Percentiles rank a stretch among this genome's conserved stretches.
Evolutionary conservation across 371 early-diverging fungal species (phyloP).

Genomic region (Sporodiniella umbellata): DNA sequence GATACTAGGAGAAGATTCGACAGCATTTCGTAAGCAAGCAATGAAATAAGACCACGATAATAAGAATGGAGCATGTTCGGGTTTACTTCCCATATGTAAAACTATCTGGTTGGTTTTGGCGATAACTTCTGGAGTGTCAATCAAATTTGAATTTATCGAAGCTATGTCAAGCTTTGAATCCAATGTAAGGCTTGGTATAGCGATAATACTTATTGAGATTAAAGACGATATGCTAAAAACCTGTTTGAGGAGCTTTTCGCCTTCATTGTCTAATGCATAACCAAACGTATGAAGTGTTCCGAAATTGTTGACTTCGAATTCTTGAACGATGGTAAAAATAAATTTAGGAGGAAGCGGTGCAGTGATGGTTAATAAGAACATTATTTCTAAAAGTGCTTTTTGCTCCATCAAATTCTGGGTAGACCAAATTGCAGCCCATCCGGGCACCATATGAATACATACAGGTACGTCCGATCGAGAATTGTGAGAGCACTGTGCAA

Average conservation of each 20-base stretch:
- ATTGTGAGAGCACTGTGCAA: conserved; percentile 25
- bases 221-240: conserved; percentile 24
- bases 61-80: conserved; percentile 30
- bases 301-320: conserved; percentile 40
- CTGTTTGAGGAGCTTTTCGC: conserved; percentile 14
- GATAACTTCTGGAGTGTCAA: conserved; percentile 20
- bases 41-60: conserved; percentile 45
- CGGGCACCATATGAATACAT: conserved; percentile 3
- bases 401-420: conserved; percentile 41
- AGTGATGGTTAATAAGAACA: conserved; percentile 23
- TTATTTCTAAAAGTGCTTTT: conserved; percentile 33
- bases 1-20: background rate
- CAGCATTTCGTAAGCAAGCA: conserved; percentile 12
- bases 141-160: background rate
- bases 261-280: conserved; percentile 34
- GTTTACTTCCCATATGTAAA: conserved; percentile 22
- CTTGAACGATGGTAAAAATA: conserved; percentile 25
- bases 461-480: conserved; percentile 20
- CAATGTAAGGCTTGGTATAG: conserved; percentile 1
- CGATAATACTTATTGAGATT: conserved; percentile 11
- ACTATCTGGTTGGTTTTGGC: conserved; percentile 29
- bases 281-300: conserved; percentile 26
- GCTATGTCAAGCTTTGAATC: conserved; percentile 7
- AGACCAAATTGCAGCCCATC: conserved; percentile 24
- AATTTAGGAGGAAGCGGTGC: conserved; percentile 12